A percentile compares a stretch with the other conserved stretches of the same genome.
Conservation (phyloP, 1,139 yeast genomes). For the Kluyveromyces sp. region DNA sequence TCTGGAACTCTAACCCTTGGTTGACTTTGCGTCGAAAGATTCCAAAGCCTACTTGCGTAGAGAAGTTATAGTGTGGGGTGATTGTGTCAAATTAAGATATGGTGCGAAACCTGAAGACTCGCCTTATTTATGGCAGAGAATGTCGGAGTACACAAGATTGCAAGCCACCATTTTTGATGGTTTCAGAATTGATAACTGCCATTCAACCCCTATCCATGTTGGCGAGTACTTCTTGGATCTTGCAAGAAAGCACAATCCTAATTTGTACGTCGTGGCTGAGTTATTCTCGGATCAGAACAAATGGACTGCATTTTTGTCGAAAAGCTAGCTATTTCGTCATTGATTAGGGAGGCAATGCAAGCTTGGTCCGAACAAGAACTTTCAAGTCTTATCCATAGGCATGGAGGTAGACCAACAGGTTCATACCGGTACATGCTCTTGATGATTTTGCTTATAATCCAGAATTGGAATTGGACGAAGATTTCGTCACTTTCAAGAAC, state of each 20-base stretch:
- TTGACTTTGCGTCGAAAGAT: conserved; percentile 79
- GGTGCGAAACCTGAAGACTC: conserved; percentile 74
- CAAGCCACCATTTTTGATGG: conserved; percentile 81
- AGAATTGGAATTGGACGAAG: conserved; percentile 33
- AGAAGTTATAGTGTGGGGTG: conserved; percentile 97
- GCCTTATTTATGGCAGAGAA: conserved; percentile 82
- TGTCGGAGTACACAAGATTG: conserved; percentile 66
- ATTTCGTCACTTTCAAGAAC: conserved; percentile 16
- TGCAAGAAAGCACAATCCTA: conserved; percentile 78
- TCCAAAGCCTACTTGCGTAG: conserved; percentile 81
- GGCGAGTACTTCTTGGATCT: conserved; percentile 84
- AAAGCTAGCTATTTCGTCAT: conserved; percentile 76
- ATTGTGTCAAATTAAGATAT: conserved; percentile 87
- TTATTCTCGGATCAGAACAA: conserved; percentile 81
- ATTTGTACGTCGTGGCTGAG: conserved; percentile 89
- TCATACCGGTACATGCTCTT: conserved; percentile 67
- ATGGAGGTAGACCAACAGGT: conserved; percentile 95
- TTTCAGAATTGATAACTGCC: conserved; percentile 90
- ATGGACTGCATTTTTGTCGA: conserved; percentile 89
- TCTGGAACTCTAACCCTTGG: conserved; percentile 95
- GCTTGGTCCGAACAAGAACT: conserved; percentile 85
- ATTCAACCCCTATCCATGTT: conserved; percentile 91
- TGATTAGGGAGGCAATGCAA: conserved; percentile 96
- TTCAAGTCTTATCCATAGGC: conserved; percentile 78
- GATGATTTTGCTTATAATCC: conserved; percentile 67